Conservation (phyloP, 176 grass and related monocot species). For the Themeda triandra region DNA sequence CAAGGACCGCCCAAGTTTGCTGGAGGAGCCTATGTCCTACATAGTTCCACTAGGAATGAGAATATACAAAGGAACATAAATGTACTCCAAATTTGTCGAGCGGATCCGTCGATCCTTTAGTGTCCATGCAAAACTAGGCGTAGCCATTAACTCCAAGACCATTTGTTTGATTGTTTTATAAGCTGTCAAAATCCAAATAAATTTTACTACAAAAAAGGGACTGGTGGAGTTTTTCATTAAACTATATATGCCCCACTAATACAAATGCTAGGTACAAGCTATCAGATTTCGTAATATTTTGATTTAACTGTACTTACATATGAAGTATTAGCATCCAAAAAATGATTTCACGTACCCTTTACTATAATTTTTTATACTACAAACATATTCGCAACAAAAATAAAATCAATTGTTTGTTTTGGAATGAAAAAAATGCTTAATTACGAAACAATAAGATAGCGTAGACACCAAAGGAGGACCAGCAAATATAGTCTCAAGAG, state of each 20-base stretch:
- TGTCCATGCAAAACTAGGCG: background rate
- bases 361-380: background rate
- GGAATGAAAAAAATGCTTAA: background rate
- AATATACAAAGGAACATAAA: conserved; percentile 11
- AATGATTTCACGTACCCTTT: background rate
- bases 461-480: background rate
- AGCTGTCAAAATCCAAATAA: background rate
- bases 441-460: background rate
- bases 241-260: too few relatives aligned
- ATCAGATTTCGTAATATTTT: background rate
- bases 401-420: background rate
- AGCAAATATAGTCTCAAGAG: background rate
- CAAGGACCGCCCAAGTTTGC: background rate
- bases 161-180: background rate
- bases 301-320: background rate
- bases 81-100: background rate
- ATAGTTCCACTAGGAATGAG: conserved; percentile 15
- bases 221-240: background rate
- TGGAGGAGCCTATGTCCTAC: conserved; percentile 3
- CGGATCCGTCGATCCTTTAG: background rate
- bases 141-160: background rate
- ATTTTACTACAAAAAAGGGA: background rate
- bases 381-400: background rate
- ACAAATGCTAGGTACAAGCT: background rate
- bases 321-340: background rate